Percentiles rank a stretch among this genome's conserved stretches.
phyloP scores from a whole-genome alignment of 1,139 yeast genomes.

The Kodamaea sp. region DNA sequence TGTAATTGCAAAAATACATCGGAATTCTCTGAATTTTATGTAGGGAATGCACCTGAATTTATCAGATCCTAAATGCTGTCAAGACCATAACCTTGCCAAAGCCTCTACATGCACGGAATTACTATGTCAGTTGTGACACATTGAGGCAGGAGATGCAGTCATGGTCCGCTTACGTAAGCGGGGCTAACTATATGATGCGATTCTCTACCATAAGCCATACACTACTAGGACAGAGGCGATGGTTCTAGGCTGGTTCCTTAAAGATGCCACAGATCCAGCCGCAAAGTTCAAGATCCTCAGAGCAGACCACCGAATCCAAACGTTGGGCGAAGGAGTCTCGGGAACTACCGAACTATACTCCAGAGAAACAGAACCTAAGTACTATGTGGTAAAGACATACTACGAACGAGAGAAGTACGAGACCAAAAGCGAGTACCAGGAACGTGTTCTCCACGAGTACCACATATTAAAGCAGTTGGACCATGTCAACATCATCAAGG shows the following conservation, averaged over 20 bases:
- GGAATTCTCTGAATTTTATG: no score
- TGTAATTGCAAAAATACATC: no score
- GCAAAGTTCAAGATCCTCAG: conserved; percentile 3
- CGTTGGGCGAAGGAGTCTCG: conserved; percentile 41
- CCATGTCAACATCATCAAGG: conserved; percentile 39
- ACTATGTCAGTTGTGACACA: no score
- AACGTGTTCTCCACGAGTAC: conserved; percentile 41
- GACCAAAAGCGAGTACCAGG: conserved; percentile 33
- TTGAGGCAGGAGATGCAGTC: no score
- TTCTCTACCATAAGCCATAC: no score
- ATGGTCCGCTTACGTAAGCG: no score
- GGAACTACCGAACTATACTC: conserved; percentile 41
- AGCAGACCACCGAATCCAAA: conserved; percentile 2
- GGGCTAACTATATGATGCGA: no score
- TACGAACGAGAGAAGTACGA: conserved; percentile 38
- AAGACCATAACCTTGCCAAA: no score
- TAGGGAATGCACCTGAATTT: no score
- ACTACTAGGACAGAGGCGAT: no score
- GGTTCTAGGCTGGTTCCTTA: conserved; percentile 2
- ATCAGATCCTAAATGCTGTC: no score
- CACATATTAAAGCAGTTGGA: conserved; percentile 24
- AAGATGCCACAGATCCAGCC: background rate
- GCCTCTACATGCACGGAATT: no score
- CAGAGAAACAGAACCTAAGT: conserved; percentile 15
- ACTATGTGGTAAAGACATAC: conserved; percentile 45